Evolutionary conservation across 2,329 filamentous ascomycete species (phyloP).

Genomic region (Apiospora kogelbergensis): DNA sequence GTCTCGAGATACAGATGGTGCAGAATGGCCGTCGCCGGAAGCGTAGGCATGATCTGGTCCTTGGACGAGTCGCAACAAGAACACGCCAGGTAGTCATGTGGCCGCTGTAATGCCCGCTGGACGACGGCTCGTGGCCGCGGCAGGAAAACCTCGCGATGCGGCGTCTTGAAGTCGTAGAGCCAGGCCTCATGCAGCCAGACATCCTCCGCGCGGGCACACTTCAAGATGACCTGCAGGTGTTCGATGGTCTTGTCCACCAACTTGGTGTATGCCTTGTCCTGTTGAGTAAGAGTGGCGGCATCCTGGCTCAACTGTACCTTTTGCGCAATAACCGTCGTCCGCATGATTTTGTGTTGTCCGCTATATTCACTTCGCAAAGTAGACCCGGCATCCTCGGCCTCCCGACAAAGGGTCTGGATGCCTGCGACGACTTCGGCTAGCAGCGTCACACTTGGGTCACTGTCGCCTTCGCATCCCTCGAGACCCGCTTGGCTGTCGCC

Average conservation of each 20-base stretch:
- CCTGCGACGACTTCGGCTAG: constrained; percentile 44
- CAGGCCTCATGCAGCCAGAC: constrained; percentile 70
- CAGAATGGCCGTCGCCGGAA: constrained; percentile 71
- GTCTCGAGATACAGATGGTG: constrained; percentile 81
- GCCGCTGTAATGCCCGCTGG: constrained; percentile 69
- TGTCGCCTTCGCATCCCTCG: constrained; percentile 32
- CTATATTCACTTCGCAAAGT: constrained; percentile 74
- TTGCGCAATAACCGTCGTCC: constrained; percentile 78
- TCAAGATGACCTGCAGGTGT: constrained; percentile 40
- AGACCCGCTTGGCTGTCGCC: constrained; percentile 40
- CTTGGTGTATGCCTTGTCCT: constrained; percentile 69
- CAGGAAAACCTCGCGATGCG: constrained; percentile 72
- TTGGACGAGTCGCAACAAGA: constrained; percentile 59
- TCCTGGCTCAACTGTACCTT: constrained; percentile 79
- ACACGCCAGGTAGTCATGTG: constrained; percentile 77
- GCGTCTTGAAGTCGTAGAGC: constrained; percentile 70
- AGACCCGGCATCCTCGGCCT: constrained; percentile 44
- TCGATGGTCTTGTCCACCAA: constrained; percentile 59
- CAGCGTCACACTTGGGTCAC: constrained; percentile 29
- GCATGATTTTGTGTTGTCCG: constrained; percentile 65
- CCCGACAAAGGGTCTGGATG: constrained; percentile 46
- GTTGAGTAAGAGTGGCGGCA: constrained; percentile 66
- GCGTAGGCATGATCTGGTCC: constrained; percentile 54
- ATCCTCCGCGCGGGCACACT: constrained; percentile 39
- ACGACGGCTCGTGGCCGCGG: constrained; percentile 70